Base-by-base conservation (phyloP, 768 basidiomycete species). In the Lyophyllum shimeji region DNA sequence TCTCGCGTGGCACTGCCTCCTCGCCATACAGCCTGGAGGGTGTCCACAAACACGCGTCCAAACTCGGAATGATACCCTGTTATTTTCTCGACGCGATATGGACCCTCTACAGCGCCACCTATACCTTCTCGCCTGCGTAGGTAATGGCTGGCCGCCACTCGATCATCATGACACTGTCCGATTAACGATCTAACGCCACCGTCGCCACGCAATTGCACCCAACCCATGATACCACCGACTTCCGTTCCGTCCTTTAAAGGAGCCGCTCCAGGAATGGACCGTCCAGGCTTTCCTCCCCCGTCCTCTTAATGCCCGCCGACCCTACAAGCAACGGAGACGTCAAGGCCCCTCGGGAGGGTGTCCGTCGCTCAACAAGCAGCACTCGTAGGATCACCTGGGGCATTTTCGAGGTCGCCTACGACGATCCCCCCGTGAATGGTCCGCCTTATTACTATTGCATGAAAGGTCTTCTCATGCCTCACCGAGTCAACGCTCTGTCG, bases 321-420 rank as follows among this genome's bases (percentile, higher is more conserved):
- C 15, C 34, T 13, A 3, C 15, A 2, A 37, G 3, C 39, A 18
- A 40, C 11, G 39, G n/a, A n/a, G 17, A 40, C n/a, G 3, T 3
- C 39, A 40, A 18, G 15, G 17, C 6, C 18, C 39, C 39, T n/a
- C n/a, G n/a, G 39, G 17, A n/a, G 6, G 18, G 17, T 7, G 5
- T 5, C 18, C 6, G 17, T 13, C 15, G 5, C 15, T 13, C 21
- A 7, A 23, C 44, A 4, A 45, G 4, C 44, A 46, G 11, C 6
- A 43, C 40, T 2, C 53, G 23, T 17, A 42, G 21, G 11, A 18
- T 21, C 2, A 42, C 66, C 12, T 70, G 71, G 72, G 74, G 74
- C 0, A 73, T 75, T 23, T 77, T 77, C 56, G 60, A 67, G n/a
- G 55, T 77, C 39, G 72, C 70, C 1, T 73, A 71, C 50, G 70